Conservation (phyloP, 306 rosid species). For the Lagenaria siceraria region DNA sequence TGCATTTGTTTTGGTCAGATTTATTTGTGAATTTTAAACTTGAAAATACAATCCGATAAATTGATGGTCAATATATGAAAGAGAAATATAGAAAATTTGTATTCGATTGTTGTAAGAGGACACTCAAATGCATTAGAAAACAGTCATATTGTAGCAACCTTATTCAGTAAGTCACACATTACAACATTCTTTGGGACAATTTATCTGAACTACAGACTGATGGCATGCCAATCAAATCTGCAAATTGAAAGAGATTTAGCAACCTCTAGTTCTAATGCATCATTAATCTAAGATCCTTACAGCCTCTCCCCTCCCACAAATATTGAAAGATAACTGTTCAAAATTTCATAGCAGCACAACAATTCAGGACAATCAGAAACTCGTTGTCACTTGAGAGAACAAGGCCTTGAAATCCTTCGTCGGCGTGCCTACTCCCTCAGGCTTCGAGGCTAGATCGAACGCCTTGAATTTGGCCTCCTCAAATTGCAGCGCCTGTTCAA, state of each 20-base stretch:
- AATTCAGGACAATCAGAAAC: constrained; percentile 25
- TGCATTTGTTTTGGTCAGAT: too few relatives aligned
- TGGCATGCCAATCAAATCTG: neutral
- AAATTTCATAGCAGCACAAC: neutral
- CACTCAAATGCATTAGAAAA: too few relatives aligned
- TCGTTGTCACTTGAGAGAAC: constrained; percentile 53
- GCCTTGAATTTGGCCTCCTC: constrained; percentile 81
- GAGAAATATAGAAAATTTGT: too few relatives aligned
- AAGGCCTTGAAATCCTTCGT: constrained; percentile 84
- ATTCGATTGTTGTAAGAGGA: too few relatives aligned
- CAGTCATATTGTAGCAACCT: too few relatives aligned
- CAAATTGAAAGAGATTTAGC: neutral
- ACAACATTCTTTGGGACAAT: neutral
- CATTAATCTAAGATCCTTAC: neutral
- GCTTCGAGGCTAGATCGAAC: constrained; percentile 76
- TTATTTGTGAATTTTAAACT: too few relatives aligned
- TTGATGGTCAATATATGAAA: too few relatives aligned
- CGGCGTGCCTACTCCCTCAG: constrained; percentile 66
- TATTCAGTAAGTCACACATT: neutral
- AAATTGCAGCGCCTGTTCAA: constrained; percentile 48
- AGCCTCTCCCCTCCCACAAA: neutral
- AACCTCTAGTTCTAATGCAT: neutral
- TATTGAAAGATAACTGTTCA: neutral
- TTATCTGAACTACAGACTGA: neutral
- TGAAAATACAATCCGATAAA: too few relatives aligned